Percentiles rank a stretch among this genome's conserved stretches.
phyloP scores from a whole-genome alignment of 495 filamentous ascomycete genomes.

The Neurospora tetraspora region DNA sequence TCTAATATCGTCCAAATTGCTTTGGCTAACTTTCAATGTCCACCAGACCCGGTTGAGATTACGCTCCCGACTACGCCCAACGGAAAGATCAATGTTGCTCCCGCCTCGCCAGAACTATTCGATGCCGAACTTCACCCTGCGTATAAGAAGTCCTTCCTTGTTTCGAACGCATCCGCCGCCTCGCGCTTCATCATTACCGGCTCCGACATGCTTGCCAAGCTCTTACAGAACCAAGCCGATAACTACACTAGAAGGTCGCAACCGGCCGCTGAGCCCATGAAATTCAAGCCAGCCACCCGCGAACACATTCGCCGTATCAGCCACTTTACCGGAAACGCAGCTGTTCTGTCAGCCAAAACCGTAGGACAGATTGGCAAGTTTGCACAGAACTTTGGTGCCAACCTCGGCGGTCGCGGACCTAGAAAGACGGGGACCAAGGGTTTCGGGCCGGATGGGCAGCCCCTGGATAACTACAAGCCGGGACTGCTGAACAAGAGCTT shows the following conservation, averaged over 20 bases:
- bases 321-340: conserved; percentile 64
- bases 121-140: conserved; percentile 75
- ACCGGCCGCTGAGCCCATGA: conserved; percentile 67
- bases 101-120: conserved; percentile 70
- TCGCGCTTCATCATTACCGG: conserved; percentile 89
- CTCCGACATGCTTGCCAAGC: conserved; percentile 65
- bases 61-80: conserved; percentile 64
- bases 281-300: conserved; percentile 80
- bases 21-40: conserved; percentile 2
- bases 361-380: conserved; percentile 69
- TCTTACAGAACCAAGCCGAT: conserved; percentile 65
- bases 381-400: conserved; percentile 82
- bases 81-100: conserved; percentile 63
- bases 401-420: conserved; percentile 52
- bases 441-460: conserved; percentile 52
- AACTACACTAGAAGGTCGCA: conserved; percentile 69
- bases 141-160: conserved; percentile 76
- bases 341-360: conserved; percentile 71
- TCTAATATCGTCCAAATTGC: neutral
- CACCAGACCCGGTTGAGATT: conserved; percentile 83
- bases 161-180: conserved; percentile 80
- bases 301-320: conserved; percentile 77
- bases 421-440: conserved; percentile 43
- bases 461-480: conserved; percentile 63
- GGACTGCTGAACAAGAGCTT: conserved; percentile 88